Evolutionary conservation across 805 yeast genomes (phyloP), one percentile per base, ranked within the genome.

Genomic region (Henningerozyma blattae): DNA sequence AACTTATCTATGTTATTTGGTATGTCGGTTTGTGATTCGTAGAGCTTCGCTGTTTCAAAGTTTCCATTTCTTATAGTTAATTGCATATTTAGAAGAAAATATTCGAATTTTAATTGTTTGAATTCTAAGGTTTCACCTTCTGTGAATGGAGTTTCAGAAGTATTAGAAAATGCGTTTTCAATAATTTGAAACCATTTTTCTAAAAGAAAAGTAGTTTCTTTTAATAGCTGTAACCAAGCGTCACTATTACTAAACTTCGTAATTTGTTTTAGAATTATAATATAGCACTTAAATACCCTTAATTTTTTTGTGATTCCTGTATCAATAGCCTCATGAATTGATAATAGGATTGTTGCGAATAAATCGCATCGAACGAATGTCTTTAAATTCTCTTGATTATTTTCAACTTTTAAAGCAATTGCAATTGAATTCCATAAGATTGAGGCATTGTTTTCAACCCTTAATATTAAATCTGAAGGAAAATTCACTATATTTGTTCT

Each of bases 371-470:
- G 22, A 22, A 46, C 40, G 2, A 46, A 31, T 0, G 28, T 22
- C 15, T 37, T 33, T 16, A 42, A 30, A 0, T 31, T 31, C 6
- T 39, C 34, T 0, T 8, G 10, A n/a, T 39, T 19, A n/a, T 27
- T 32, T 30, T 44, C 47, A 1, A 46, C 33, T 30, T 50, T 59
- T 34, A 47, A 37, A 4, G 54, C 36, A 12, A 62, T 34, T 1
- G 59, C 39, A 1, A 56, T 37, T 1, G 52, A 32, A 37, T 65
- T 65, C 70, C 70, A 65, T 9, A 62, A 34, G 13, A 43, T 49
- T 12, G 62, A 51, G 1, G 61, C 54, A 7, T 50, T 37, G 24
- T 46, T 40, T 19, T 59, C 63, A 18, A 60, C 36, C 15, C 47
- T 39, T 15, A 45, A 27, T 1, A 42, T 18, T 2, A 41, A 14